Evolutionary conservation across 2,329 filamentous ascomycete genomes (phyloP).

Genomic region (Trichophyton rubrum): DNA sequence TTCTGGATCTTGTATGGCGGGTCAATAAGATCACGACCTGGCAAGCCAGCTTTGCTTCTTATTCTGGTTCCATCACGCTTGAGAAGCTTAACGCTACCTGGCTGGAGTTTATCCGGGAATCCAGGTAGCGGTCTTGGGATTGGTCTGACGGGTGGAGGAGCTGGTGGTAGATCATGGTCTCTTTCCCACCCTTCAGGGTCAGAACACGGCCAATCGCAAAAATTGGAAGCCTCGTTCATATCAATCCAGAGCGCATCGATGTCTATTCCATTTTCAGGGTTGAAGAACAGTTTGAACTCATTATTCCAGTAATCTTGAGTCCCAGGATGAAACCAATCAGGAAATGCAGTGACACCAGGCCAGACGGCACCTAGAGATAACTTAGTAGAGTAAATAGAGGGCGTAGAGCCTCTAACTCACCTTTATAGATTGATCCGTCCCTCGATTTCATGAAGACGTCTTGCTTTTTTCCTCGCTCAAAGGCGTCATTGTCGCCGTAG

Average conservation of each 20-base stretch:
- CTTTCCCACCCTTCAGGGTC: constrained; percentile 38
- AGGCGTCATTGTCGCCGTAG: constrained; percentile 38
- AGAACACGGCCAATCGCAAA: constrained; percentile 39
- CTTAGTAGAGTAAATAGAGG: not conserved
- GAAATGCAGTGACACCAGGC: constrained; percentile 56
- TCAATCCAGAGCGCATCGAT: constrained; percentile 63
- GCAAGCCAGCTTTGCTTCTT: constrained; percentile 41
- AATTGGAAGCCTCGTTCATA: constrained; percentile 41
- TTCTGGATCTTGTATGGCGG: constrained; percentile 52
- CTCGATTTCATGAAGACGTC: constrained; percentile 37
- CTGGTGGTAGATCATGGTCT: constrained; percentile 36
- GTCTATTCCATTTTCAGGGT: constrained; percentile 48
- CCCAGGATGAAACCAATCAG: constrained; percentile 57
- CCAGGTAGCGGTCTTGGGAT: constrained; percentile 51
- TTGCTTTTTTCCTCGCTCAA: constrained; percentile 45
- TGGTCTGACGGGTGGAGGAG: constrained; percentile 45
- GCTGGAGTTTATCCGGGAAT: constrained; percentile 52
- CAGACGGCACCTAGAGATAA: constrained; percentile 49
- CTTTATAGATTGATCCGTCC: constrained; percentile 42
- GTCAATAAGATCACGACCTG: constrained; percentile 46
- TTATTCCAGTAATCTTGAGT: constrained; percentile 52
- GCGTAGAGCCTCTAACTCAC: not conserved
- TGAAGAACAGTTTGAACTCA: constrained; percentile 51
- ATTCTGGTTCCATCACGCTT: constrained; percentile 12
- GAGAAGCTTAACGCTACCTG: constrained; percentile 18